phyloP scores from a whole-genome alignment of 106 monocot genomes.

The Xerophyta viscosa region DNA sequence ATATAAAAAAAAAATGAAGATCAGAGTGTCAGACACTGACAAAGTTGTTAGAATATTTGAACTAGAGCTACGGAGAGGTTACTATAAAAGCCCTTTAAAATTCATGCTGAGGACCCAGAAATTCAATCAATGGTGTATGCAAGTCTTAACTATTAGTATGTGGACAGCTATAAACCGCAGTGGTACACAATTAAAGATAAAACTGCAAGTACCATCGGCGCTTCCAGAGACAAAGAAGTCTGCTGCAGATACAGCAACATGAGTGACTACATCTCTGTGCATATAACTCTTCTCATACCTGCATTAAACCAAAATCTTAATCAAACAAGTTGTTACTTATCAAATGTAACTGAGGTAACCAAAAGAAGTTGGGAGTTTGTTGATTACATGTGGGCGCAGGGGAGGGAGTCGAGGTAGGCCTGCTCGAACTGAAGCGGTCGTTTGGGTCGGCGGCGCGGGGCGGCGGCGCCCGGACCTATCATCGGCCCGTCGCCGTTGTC shows the following conservation, averaged over 20 bases:
- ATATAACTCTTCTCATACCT: conserved; percentile 99
- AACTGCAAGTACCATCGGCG: conserved; percentile 36
- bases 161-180: no score
- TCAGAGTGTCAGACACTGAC: no score
- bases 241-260: conserved; percentile 78
- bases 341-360: no score
- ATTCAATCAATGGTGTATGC: no score
- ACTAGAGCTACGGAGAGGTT: no score
- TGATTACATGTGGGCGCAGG: conserved; percentile 78
- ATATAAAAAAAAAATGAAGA: no score
- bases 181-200: background rate
- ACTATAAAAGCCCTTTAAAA: no score
- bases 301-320: background rate
- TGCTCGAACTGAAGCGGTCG: conserved; percentile 98
- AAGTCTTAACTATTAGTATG: no score
- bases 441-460: conserved; percentile 43
- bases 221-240: conserved; percentile 96
- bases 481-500: conserved; percentile 33
- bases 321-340: no score
- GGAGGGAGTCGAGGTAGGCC: conserved; percentile 84
- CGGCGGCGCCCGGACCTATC: conserved; percentile 83
- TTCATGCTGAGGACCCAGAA: no score
- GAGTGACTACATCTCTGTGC: conserved; percentile 95
- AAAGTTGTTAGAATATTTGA: no score
- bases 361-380: no score